A percentile compares a stretch with the other conserved stretches of the same genome.
phyloP scores from a whole-genome alignment of 805 yeast species.

The Candida montana region DNA sequence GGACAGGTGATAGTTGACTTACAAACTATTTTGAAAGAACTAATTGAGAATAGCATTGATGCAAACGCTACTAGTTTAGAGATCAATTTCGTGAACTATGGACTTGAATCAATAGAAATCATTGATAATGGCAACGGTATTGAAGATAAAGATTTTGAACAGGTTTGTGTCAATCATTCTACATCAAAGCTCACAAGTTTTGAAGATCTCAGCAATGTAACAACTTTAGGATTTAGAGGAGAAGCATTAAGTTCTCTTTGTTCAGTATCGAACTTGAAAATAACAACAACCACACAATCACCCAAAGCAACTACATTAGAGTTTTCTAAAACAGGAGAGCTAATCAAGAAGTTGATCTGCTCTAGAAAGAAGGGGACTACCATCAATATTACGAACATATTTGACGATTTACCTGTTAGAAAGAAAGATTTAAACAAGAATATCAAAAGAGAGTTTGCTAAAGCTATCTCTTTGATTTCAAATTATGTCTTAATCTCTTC shows the following conservation, averaged over 20 bases:
- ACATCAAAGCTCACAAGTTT: slow-evolving; percentile 61
- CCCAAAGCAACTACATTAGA: slow-evolving; percentile 56
- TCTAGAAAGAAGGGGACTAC: slow-evolving; percentile 68
- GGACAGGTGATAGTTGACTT: slow-evolving; percentile 90
- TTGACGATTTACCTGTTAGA: slow-evolving; percentile 75
- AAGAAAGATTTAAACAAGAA: slow-evolving; percentile 66
- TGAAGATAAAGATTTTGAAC: slow-evolving; percentile 41
- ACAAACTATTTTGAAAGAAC: slow-evolving; percentile 73
- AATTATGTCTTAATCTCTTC: slow-evolving; percentile 57
- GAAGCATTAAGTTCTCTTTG: slow-evolving; percentile 74
- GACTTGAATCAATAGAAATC: slow-evolving; percentile 65
- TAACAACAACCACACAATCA: slow-evolving; percentile 44
- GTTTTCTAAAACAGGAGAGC: slow-evolving; percentile 50
- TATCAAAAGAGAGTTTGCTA: slow-evolving; percentile 64
- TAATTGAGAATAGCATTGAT: slow-evolving; percentile 83
- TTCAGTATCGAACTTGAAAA: slow-evolving; percentile 42
- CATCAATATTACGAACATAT: slow-evolving; percentile 52
- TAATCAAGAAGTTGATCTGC: slow-evolving; percentile 36
- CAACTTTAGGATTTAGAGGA: slow-evolving; percentile 72
- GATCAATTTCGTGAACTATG: slow-evolving; percentile 62
- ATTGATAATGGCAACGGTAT: slow-evolving; percentile 70
- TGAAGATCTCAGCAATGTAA: slow-evolving; percentile 46
- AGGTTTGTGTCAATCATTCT: slow-evolving; percentile 54
- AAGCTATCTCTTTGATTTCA: slow-evolving; percentile 58
- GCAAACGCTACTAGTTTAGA: slow-evolving; percentile 68